Evolutionary conservation across 2,329 filamentous ascomycete genomes (phyloP).

Genomic region (Juglanconis juglandina): DNA sequence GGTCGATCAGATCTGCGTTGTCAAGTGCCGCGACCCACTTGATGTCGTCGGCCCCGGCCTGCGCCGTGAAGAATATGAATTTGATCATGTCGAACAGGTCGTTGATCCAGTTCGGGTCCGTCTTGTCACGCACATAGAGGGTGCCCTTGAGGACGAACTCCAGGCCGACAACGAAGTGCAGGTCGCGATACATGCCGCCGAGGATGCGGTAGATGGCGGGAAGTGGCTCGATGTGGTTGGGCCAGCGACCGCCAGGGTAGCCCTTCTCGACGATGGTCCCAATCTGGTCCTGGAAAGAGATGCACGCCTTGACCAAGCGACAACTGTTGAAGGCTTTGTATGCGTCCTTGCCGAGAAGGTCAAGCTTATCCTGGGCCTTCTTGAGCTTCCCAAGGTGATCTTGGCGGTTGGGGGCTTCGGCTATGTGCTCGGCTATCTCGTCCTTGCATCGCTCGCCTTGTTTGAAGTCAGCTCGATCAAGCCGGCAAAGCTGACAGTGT

Average conservation of each 20-base stretch:
- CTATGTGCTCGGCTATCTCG: conserved; percentile 21
- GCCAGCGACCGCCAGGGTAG: conserved; percentile 24
- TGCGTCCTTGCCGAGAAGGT: conserved; percentile 17
- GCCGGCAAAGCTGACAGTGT: no score
- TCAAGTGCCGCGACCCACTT: conserved; percentile 12
- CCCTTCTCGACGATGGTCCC: conserved; percentile 17
- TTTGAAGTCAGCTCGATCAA: background rate
- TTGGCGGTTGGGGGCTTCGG: conserved; percentile 7
- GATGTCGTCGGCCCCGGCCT: conserved; percentile 14
- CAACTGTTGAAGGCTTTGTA: conserved; percentile 12
- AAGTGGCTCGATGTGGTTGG: conserved; percentile 27
- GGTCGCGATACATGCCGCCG: conserved; percentile 22
- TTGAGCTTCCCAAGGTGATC: conserved; percentile 18
- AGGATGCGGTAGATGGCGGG: conserved; percentile 23
- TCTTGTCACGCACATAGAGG: conserved; percentile 19
- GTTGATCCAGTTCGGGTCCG: conserved; percentile 25
- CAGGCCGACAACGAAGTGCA: conserved; percentile 22
- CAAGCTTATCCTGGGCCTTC: conserved; percentile 18
- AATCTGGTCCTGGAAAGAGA: conserved; percentile 19
- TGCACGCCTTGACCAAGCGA: conserved; percentile 17
- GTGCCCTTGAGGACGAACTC: conserved; percentile 26
- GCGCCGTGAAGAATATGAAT: conserved; percentile 17
- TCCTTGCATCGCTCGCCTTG: conserved; percentile 26
- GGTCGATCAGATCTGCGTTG: conserved; percentile 13
- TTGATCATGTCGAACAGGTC: conserved; percentile 24